Evolutionary conservation across 83 land plant species (phyloP).

Genomic region (Diphasiastrum complanatum): DNA sequence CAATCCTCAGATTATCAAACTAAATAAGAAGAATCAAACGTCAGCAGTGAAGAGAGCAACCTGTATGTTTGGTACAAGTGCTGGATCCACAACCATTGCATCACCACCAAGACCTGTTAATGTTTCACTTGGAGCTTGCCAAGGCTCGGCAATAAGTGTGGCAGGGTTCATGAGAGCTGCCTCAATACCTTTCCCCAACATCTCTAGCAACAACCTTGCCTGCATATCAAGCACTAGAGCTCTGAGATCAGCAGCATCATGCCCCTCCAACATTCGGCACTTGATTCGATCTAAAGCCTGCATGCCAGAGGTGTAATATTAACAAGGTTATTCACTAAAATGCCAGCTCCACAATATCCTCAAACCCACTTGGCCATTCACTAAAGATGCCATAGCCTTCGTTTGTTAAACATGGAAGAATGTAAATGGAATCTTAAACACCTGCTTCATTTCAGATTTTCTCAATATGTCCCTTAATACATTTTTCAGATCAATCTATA

Average conservation of each 20-base stretch:
- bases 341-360: no score
- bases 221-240: conserved; percentile 98
- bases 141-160: conserved; percentile 80
- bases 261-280: conserved; percentile 89
- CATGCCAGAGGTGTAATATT: not conserved
- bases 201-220: conserved; percentile 88
- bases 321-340: not conserved
- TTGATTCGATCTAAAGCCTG: conserved; percentile 96
- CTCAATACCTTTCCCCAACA: conserved; percentile 97
- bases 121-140: conserved; percentile 87
- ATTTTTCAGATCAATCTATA: no score
- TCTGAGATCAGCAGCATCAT: conserved; percentile 92
- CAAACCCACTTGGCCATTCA: no score
- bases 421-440: no score
- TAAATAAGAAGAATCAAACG: not conserved
- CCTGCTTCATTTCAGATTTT: no score
- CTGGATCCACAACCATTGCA: conserved; percentile 90
- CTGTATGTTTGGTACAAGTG: conserved; percentile 73
- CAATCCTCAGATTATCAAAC: not conserved
- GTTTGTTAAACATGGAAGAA: no score
- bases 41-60: conserved; percentile 25
- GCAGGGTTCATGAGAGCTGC: conserved; percentile 91
- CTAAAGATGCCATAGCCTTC: no score
- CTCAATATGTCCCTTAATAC: no score
- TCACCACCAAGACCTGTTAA: conserved; percentile 69